Evolutionary conservation across 164 flowering plant genomes (phyloP).

Genomic region (Annona squamosa): DNA sequence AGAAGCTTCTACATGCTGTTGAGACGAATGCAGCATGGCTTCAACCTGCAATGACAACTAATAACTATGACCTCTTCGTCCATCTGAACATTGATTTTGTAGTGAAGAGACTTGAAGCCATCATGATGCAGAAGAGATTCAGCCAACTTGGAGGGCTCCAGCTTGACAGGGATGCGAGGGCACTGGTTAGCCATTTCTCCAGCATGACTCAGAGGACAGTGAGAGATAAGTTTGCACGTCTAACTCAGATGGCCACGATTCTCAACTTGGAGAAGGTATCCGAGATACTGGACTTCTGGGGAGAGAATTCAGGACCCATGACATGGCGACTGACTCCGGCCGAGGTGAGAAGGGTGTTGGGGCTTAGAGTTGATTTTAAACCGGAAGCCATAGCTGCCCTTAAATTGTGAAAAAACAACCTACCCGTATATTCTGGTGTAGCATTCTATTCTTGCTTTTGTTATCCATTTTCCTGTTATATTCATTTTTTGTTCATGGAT

Average conservation of each 20-base stretch:
- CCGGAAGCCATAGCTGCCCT: slow-evolving; percentile 87
- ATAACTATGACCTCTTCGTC: slow-evolving; percentile 73
- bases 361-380: slow-evolving; percentile 84
- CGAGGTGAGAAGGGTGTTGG: slow-evolving; percentile 86
- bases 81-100: slow-evolving; percentile 79
- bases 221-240: slow-evolving; percentile 92
- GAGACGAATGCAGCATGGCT: slow-evolving; percentile 85
- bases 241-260: slow-evolving; percentile 94
- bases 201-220: slow-evolving; percentile 92
- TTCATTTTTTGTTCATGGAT: neutral
- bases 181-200: slow-evolving; percentile 85
- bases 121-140: slow-evolving; percentile 95
- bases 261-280: slow-evolving; percentile 94
- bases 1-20: slow-evolving; percentile 83
- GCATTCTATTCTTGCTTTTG: neutral
- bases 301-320: slow-evolving; percentile 97
- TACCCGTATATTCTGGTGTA: neutral
- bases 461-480: neutral
- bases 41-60: slow-evolving; percentile 75
- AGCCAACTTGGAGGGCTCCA: slow-evolving; percentile 94
- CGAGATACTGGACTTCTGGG: slow-evolving; percentile 99
- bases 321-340: slow-evolving; percentile 98
- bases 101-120: slow-evolving; percentile 89
- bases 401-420: slow-evolving; percentile 42
- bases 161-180: slow-evolving; percentile 81